Evolutionary conservation across 108 stramenopile species (phyloP), one percentile per base, ranked within the genome.

Genomic region (Fragilaria radians): DNA sequence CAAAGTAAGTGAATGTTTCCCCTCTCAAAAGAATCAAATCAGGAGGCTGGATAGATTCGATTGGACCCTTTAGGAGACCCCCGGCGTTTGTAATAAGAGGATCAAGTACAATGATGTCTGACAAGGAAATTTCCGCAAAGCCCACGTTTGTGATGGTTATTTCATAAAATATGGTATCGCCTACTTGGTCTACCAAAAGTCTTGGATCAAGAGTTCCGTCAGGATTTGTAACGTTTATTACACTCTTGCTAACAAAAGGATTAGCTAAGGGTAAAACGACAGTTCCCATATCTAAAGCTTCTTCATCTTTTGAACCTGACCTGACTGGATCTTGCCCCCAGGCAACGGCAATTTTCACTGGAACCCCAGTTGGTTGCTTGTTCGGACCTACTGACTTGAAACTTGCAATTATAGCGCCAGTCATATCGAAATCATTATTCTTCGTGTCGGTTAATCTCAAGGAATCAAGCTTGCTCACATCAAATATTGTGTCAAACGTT

Each of bases 351-450:
- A 60, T 60, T 17, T 5, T 9, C 4, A 60, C 59, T n/a, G 59
- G 59, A 28, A 28, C 31, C 18, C 42, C 56, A 32, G 32, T 45
- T 5, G 56, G 32, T 18, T 62, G 55, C 14, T 9, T 22, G 55
- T 26, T n/a, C 28, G 11, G 23, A 28, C 19, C 11, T 26, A 29
- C 14, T 28, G 14, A 9, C 5, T 5, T 55, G 14, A 14, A 29
- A 9, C 59, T 59, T 24, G 30, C 60, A 25, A 70, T 63, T 7
- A 50, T 4, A 17, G 68, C 68, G n/a, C 68, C 68, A 3, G 49
- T 52, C 61, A 70, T 56, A 54, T 70, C 68, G 4, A 31, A 3
- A 29, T 57, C 66, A 28, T 5, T 33, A 3, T 48, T 31, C 22
- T 60, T 46, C 4, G 59, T 46, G 48, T 36, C 61, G 11, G 48